Percentiles rank a stretch among this genome's conserved stretches.
phyloP scores from a whole-genome alignment of 257 asterid species.

The Nicotiana undulata region DNA sequence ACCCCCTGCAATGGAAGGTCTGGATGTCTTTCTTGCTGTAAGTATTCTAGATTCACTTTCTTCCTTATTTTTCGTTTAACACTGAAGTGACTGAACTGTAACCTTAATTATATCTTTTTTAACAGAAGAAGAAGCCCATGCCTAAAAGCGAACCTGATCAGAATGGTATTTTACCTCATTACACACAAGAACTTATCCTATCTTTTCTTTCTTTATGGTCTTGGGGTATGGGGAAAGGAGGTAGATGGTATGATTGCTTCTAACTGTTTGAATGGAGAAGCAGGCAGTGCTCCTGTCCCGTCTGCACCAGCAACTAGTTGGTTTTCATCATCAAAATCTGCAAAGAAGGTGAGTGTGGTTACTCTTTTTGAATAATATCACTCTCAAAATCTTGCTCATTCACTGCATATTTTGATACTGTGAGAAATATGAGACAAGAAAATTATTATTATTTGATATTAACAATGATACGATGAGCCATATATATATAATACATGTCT shows the following conservation, averaged over 20 bases:
- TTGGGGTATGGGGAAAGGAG: conserved; percentile 1
- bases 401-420: too few relatives aligned
- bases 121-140: conserved; percentile 57
- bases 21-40: conserved; percentile 70
- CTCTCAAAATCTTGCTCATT: background rate
- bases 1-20: conserved; percentile 81
- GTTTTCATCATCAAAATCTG: conserved; percentile 86
- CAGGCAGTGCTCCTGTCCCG: conserved; percentile 52
- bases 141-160: conserved; percentile 44
- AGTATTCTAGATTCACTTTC: conserved; percentile 23
- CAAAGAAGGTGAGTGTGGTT: conserved; percentile 52
- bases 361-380: background rate
- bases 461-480: too few relatives aligned
- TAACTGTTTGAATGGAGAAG: conserved; percentile 23
- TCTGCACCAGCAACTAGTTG: conserved; percentile 75
- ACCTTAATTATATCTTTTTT: conserved; percentile 6
- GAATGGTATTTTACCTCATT: conserved; percentile 42
- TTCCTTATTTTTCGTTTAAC: background rate
- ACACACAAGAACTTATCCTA: background rate
- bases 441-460: too few relatives aligned
- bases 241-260: background rate
- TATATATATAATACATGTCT: too few relatives aligned
- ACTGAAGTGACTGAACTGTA: background rate
- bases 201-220: background rate
- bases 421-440: too few relatives aligned